Conservation (phyloP, 495 filamentous ascomycete genomes). For the Xeromyces bisporus region DNA sequence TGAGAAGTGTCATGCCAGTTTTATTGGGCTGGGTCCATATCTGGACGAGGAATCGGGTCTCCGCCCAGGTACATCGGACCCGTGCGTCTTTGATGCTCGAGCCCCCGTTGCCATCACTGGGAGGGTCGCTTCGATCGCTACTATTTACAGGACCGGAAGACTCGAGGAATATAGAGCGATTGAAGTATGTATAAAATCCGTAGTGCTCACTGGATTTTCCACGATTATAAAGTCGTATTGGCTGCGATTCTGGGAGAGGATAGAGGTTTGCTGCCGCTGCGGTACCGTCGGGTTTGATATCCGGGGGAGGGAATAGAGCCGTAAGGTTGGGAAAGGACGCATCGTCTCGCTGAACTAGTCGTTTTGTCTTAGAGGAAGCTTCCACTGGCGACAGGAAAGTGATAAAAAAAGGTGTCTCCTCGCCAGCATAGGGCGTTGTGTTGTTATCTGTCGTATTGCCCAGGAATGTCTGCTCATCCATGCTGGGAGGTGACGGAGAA, state of each 20-base stretch:
- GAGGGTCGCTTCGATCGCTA: slow-evolving; percentile 13
- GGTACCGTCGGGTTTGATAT: slow-evolving; percentile 45
- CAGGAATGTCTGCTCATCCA: slow-evolving; percentile 57
- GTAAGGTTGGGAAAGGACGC: slow-evolving; percentile 31
- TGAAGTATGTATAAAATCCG: slow-evolving; percentile 84
- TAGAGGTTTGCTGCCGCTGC: slow-evolving; percentile 52
- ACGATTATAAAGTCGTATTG: slow-evolving; percentile 71
- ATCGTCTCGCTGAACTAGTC: slow-evolving; percentile 11
- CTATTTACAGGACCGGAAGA: slow-evolving; percentile 26
- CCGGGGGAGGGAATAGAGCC: slow-evolving; percentile 41
- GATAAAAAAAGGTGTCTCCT: slow-evolving; percentile 37
- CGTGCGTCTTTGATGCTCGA: slow-evolving; percentile 39
- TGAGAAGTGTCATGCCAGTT: slow-evolving; percentile 26
- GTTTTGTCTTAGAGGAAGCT: slow-evolving; percentile 7
- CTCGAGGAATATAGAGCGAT: slow-evolving; percentile 69
- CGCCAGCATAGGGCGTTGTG: slow-evolving; percentile 35
- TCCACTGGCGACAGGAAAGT: slow-evolving; percentile 22
- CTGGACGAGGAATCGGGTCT: slow-evolving; percentile 74
- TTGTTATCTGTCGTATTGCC: slow-evolving; percentile 70
- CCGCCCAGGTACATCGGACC: slow-evolving; percentile 59
- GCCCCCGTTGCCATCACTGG: slow-evolving; percentile 50
- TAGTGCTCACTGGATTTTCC: slow-evolving; percentile 70
- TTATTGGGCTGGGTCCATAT: slow-evolving; percentile 58
- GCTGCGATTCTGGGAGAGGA: slow-evolving; percentile 54
- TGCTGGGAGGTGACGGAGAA: slow-evolving; percentile 43